Evolutionary conservation across 2,329 filamentous ascomycete species (phyloP).

Genomic region (Chrysoporthe cubensis): DNA sequence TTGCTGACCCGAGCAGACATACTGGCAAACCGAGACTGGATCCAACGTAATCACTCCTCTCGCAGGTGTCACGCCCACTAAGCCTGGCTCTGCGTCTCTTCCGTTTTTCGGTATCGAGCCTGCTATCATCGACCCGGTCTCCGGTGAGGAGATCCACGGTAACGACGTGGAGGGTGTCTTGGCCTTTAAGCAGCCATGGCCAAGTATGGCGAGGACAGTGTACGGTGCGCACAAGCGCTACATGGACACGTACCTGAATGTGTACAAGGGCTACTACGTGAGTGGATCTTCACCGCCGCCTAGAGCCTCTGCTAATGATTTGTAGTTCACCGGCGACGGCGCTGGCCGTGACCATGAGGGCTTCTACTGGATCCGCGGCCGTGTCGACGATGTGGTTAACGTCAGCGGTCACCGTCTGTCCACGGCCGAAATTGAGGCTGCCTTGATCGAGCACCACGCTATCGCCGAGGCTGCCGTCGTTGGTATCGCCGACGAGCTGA

Average conservation of each 20-base stretch:
- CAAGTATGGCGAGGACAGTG: conserved; percentile 96
- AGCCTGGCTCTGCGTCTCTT: conserved; percentile 92
- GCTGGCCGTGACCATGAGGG: conserved; percentile 96
- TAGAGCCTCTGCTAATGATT: background rate
- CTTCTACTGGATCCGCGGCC: conserved; percentile 99
- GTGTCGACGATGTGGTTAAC: conserved; percentile 98
- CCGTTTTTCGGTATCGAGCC: conserved; percentile 99
- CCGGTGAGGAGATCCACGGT: conserved; percentile 88
- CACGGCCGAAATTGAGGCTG: conserved; percentile 96
- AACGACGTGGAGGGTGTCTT: conserved; percentile 98
- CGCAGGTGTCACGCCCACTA: conserved; percentile 91
- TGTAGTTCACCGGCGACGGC: conserved; percentile 86
- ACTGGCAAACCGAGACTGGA: conserved; percentile 99
- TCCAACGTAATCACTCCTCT: conserved; percentile 95
- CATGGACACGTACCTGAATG: conserved; percentile 97
- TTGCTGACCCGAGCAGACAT: conserved; percentile 66
- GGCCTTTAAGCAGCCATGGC: conserved; percentile 97
- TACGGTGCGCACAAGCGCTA: conserved; percentile 98
- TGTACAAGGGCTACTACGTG: conserved; percentile 98
- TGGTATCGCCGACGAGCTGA: conserved; percentile 89
- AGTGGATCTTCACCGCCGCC: conserved; percentile 45
- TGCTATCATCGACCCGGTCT: conserved; percentile 94
- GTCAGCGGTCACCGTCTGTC: conserved; percentile 95
- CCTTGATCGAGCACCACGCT: conserved; percentile 85
- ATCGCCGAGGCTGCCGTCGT: conserved; percentile 96